Base-by-base conservation (phyloP, 352 stramenopile species). In the Pythium pectinolyticum region DNA sequence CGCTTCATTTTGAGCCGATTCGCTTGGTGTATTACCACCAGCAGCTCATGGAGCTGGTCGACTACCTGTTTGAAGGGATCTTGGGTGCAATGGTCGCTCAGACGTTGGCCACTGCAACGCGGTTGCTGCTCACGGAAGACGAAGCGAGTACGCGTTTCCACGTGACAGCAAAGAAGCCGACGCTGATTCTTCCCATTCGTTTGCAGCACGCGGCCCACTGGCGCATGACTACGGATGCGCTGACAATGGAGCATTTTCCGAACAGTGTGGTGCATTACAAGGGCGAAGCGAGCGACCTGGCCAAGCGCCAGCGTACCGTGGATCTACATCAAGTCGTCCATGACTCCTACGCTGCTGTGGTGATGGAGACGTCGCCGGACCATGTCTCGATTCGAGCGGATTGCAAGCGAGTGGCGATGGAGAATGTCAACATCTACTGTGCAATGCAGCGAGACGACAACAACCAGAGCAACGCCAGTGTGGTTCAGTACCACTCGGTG, bases 1-100 rank as follows among this genome's bases (percentile, higher is more conserved):
- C 53, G n/a, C 40, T 89, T 34, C 61, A 80, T 2, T 86, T 94
- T 39, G 69, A 83, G 55, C 74, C 84, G 3, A 75, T 93, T 2
- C 82, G 84, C 6, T 73, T 90, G 41, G 84, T 95, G 17, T 95
- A 95, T 55, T 91, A 89, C 46, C 86, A 95, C 32, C 86, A 95
- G n/a, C 86, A 95, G 50, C 65, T 95, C 6, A 62, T 95, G 37
- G 86, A 95, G 57, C 61, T 95, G 11, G 77, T 82, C 11, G 86
- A 95, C 55, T 95, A 92, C 46, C 57, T 95, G 10, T 83, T 93
- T 55, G 84, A 95, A 72, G 86, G 86, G 12, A 79, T 95, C 32
- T 64, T 93, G 34, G 86, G 86, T 25, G 65, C 81, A 2, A 84
- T 92, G 60, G 72, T 93, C 40, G 87, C 70, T 27, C 73, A 91